Conservation (phyloP, 345 rosid species). For the Lenwebbia sp. region DNA sequence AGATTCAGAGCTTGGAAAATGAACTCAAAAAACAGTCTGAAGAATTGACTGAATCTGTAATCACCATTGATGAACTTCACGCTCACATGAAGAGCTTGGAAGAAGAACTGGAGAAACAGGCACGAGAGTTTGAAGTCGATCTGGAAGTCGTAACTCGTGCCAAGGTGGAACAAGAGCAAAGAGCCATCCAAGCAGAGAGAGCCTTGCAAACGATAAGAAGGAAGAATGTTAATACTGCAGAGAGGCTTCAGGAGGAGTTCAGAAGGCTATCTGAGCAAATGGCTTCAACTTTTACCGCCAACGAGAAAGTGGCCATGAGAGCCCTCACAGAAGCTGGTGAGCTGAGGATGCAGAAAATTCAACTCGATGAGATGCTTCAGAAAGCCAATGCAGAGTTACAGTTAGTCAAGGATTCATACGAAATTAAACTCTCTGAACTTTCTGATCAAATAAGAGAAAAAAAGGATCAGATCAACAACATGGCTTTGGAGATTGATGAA, state of each 20-base stretch:
- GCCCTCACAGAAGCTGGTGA: slow-evolving; percentile 68
- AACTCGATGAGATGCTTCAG: slow-evolving; percentile 51
- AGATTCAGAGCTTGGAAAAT: slow-evolving; percentile 33
- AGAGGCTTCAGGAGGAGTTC: slow-evolving; percentile 76
- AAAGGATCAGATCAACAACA: slow-evolving; percentile 29
- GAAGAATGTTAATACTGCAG: slow-evolving; percentile 72
- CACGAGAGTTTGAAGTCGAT: slow-evolving; percentile 45
- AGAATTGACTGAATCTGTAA: slow-evolving; percentile 37
- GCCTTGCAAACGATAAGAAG: slow-evolving; percentile 48
- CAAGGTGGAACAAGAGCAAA: slow-evolving; percentile 73
- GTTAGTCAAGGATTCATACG: slow-evolving; percentile 29
- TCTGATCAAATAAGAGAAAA: slow-evolving; percentile 30
- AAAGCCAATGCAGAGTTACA: slow-evolving; percentile 45
- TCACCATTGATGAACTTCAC: slow-evolving; percentile 38
- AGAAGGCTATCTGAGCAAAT: slow-evolving; percentile 62
- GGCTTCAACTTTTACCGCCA: slow-evolving; percentile 68
- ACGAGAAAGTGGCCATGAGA: slow-evolving; percentile 73
- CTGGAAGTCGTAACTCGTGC: slow-evolving; percentile 40
- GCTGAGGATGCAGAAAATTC: slow-evolving; percentile 43
- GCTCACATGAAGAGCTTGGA: slow-evolving; percentile 41
- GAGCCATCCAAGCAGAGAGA: slow-evolving; percentile 83
- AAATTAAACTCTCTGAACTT: slow-evolving; percentile 36
- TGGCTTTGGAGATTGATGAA: slow-evolving; percentile 34
- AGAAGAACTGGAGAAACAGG: slow-evolving; percentile 61
- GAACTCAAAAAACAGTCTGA: slow-evolving; percentile 33